These are phyloP conservation scores for Naegleria gruberi DNA, from an alignment of 208 protist species.

Conservation along the genomic window DNA sequence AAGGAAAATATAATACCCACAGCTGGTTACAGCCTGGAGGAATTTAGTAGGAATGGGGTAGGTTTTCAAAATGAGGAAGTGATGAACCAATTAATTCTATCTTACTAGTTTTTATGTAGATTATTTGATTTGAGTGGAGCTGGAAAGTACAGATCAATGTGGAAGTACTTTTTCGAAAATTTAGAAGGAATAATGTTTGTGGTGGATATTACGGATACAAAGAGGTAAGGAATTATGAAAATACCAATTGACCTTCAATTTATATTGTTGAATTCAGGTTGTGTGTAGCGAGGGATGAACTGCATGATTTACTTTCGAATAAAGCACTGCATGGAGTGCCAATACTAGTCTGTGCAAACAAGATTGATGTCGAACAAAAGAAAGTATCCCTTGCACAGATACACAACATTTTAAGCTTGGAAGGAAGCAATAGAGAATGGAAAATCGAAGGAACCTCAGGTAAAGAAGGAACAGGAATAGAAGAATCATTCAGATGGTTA, in stretches of 20 bases:
- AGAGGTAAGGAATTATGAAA: too few relatives aligned
- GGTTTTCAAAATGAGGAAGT: neutral
- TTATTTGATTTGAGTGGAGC: neutral
- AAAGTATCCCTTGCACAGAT: neutral
- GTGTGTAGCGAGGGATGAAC: neutral
- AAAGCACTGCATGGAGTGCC: neutral
- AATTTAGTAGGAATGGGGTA: neutral
- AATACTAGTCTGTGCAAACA: neutral
- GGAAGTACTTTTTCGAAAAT: conserved; percentile 1
- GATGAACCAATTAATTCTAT: too few relatives aligned
- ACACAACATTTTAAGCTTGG: neutral
- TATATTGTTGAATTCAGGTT: too few relatives aligned
- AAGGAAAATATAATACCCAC: neutral
- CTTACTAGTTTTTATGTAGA: neutral
- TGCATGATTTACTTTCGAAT: neutral
- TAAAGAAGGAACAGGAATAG: neutral
- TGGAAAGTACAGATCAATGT: conserved; percentile 2
- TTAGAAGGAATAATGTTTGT: neutral
- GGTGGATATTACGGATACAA: neutral
- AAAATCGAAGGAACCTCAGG: neutral
- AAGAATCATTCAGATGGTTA: neutral
- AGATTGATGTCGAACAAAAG: neutral
- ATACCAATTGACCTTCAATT: too few relatives aligned
- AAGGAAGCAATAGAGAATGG: neutral
- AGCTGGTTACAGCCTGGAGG: neutral